A percentile compares a stretch with the other conserved stretches of the same genome.
Conservation (phyloP, 208 protist genomes). For the Trypanosoma conorhini region DNA sequence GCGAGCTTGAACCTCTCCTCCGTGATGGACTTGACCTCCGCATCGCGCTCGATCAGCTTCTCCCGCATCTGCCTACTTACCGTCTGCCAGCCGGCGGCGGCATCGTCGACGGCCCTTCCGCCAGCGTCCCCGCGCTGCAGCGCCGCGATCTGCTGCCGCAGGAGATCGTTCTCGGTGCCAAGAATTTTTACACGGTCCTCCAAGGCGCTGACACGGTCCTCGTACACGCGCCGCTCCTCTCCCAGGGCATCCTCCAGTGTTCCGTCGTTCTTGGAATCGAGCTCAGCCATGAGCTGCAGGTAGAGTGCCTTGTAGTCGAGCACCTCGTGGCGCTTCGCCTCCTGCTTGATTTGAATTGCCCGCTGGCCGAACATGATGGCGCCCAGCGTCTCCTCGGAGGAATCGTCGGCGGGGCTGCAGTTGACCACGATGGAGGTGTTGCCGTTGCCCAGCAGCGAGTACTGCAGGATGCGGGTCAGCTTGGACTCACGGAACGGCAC, state of each 20-base stretch:
- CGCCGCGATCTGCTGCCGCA: conserved; percentile 50
- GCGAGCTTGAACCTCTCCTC: conserved; percentile 75
- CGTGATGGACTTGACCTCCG: conserved; percentile 44
- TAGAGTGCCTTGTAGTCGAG: conserved; percentile 92
- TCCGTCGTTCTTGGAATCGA: conserved; percentile 87
- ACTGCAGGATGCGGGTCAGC: conserved; percentile 94
- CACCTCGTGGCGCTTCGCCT: conserved; percentile 89
- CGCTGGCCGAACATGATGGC: conserved; percentile 92
- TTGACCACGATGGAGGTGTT: conserved; percentile 92
- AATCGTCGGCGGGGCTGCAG: conserved; percentile 82
- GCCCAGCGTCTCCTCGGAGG: conserved; percentile 86
- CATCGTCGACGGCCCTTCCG: background rate
- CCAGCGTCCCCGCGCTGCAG: conserved; percentile 28
- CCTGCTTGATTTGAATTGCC: conserved; percentile 93
- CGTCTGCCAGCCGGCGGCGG: conserved; percentile 35
- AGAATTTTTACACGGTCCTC: conserved; percentile 67
- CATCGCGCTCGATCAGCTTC: conserved; percentile 48
- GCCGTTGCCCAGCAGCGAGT: conserved; percentile 90
- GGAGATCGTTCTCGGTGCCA: conserved; percentile 60
- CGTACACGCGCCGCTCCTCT: conserved; percentile 77
- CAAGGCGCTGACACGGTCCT: conserved; percentile 63
- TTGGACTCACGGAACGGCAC: conserved; percentile 93
- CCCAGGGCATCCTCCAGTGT: conserved; percentile 63
- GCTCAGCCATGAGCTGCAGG: conserved; percentile 82
- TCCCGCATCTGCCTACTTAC: conserved; percentile 54